A percentile compares a stretch with the other conserved stretches of the same genome.
Conservation (phyloP, 768 basidiomycete species). For the Collybia sp. region DNA sequence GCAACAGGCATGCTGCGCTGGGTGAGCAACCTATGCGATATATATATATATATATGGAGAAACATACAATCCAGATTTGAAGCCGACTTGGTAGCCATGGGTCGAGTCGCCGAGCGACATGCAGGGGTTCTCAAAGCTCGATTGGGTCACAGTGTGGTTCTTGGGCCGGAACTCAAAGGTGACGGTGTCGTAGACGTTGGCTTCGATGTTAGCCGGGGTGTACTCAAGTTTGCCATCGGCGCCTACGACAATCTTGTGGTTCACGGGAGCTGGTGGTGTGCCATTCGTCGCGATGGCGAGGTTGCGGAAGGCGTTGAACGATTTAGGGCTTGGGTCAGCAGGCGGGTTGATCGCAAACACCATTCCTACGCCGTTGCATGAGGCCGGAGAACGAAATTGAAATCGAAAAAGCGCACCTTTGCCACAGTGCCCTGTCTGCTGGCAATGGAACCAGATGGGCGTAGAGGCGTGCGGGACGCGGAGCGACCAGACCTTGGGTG, state of each 20-base stretch:
- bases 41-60: background rate
- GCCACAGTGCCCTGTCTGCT: slow-evolving; percentile 47
- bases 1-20: background rate
- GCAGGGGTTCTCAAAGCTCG: background rate
- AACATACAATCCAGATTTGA: background rate
- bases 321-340: slow-evolving; percentile 21
- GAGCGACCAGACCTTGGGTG: slow-evolving; percentile 33
- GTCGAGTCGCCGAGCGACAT: background rate
- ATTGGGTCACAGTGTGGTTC: background rate
- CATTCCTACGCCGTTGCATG: slow-evolving; percentile 37
- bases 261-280: slow-evolving; percentile 11
- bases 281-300: slow-evolving; percentile 34
- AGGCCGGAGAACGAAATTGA: background rate
- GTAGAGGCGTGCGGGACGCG: slow-evolving; percentile 20
- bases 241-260: slow-evolving; percentile 33
- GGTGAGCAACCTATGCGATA: background rate
- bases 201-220: slow-evolving; percentile 29
- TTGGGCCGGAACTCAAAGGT: slow-evolving; percentile 32
- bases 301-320: slow-evolving; percentile 44
- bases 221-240: slow-evolving; percentile 26
- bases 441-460: slow-evolving; percentile 55
- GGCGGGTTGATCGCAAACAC: slow-evolving; percentile 63
- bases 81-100: background rate
- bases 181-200: slow-evolving; percentile 33
- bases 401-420: slow-evolving; percentile 13